These are phyloP conservation scores for Hyparrhenia diplandra DNA, from an alignment of 176 grass and related monocot genomes.

Conservation along the genomic window DNA sequence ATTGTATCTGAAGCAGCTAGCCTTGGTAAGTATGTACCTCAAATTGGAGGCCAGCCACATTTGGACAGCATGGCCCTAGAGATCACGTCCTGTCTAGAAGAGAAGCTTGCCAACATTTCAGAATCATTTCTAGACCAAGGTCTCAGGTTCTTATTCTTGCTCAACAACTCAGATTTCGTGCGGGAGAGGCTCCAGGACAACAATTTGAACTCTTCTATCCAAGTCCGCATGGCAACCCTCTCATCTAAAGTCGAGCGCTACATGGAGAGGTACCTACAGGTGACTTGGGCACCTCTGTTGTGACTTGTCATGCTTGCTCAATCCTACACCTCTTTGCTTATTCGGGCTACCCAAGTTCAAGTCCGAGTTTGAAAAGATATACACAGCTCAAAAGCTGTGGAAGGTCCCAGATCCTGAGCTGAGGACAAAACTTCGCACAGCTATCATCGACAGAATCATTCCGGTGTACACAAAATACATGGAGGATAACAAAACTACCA, in stretches of 20 bases:
- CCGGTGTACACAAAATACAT: not conserved
- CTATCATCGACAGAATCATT: not conserved
- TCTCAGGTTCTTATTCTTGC: no score
- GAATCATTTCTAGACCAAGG: not conserved
- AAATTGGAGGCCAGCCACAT: not conserved
- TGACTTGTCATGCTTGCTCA: not conserved
- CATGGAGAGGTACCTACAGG: not conserved
- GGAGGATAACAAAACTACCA: not conserved
- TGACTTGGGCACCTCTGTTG: not conserved
- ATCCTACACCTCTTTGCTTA: not conserved
- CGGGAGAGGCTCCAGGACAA: no score
- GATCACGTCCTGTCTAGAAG: not conserved
- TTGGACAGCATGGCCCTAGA: not conserved
- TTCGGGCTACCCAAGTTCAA: not conserved
- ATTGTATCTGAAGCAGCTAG: not conserved
- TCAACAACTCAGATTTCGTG: no score
- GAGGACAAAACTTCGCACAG: not conserved
- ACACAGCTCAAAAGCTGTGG: not conserved
- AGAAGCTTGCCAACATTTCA: not conserved
- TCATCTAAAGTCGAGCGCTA: not conserved
- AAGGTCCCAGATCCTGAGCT: not conserved
- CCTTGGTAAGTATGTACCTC: not conserved
- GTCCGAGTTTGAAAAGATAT: not conserved
- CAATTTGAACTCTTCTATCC: no score
- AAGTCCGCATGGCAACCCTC: not conserved